Base-by-base conservation (phyloP, 2,329 filamentous ascomycete species). In the Metarhizium anisopliae region DNA sequence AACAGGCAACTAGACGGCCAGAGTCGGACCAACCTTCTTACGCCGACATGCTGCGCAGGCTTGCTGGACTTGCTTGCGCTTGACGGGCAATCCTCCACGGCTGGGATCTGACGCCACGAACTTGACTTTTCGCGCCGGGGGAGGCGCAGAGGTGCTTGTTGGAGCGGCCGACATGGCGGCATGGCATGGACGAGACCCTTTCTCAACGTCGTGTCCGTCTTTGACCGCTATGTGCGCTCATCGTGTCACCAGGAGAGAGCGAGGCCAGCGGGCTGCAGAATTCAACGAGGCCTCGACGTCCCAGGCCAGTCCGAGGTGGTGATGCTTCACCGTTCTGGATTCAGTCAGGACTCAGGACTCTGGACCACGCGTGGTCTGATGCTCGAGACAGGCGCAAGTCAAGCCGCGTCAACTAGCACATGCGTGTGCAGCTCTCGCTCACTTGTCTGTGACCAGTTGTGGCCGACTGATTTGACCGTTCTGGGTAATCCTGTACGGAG, bases 31-130 rank as follows among this genome's bases (percentile, higher is more conserved):
- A 52, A 79, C 78, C 72, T 83, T 83, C 58, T 77, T 77, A 51
- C 74, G 77, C 4, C 81, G 77, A 60, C 82, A 85, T 2, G 71
- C 67, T 0, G 73, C 70, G 59, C 82, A 85, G 4, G 82, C 82
- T 35, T 83, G 80, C 56, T 77, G 74, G 25, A 82, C 79, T 63
- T 84, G 82, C 60, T 81, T 81, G 52, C 81, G 71, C 69, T 85
- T 85, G 55, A 81, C 70, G 4, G 80, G 80, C 56, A 83, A 67
- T 18, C 80, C 80, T 50, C 71, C 71, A 16, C 71, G 66, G 29
- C 71, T 71, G 6, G 72, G 71, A 65, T 83, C 78, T 13, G 79
- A 78, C 54, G 75, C 78, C 56, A 84, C 77, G 64, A 84, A 84
- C 62, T 77, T 81, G 66, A 83, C 79, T 55, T 68, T 62, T 47